These are phyloP conservation scores for Elsinoe fawcettii DNA, from an alignment of 2,329 filamentous ascomycete genomes.

Conservation along the genomic window DNA sequence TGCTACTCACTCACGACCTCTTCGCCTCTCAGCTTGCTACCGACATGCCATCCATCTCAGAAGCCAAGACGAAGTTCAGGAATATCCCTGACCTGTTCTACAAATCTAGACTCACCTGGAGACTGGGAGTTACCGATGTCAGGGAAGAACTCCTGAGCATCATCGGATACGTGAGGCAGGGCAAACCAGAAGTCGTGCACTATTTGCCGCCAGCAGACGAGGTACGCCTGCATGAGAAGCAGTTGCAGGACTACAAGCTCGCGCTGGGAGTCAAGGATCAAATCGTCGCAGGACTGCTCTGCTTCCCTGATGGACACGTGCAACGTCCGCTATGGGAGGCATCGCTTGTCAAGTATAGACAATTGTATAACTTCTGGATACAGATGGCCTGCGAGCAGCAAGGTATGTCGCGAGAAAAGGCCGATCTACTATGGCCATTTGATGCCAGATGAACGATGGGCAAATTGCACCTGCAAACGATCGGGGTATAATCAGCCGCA, in stretches of 20 bases:
- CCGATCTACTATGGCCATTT: background rate
- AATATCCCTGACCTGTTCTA: background rate
- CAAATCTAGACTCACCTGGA: background rate
- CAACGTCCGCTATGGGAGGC: background rate
- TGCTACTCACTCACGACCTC: background rate
- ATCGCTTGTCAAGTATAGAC: background rate
- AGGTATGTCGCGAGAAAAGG: background rate
- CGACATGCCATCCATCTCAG: background rate
- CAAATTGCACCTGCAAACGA: background rate
- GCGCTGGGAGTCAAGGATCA: background rate
- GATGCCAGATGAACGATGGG: background rate
- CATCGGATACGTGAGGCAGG: background rate
- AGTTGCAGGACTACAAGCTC: background rate
- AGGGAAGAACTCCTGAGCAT: background rate
- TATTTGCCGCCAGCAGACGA: background rate
- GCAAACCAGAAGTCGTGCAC: background rate
- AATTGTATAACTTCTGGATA: background rate
- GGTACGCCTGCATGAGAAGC: background rate
- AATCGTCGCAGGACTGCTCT: background rate
- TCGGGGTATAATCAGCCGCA: too few species aligned
- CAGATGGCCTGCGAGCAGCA: conserved; percentile 2
- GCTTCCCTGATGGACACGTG: background rate
- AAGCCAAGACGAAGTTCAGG: background rate
- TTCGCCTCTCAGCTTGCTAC: background rate
- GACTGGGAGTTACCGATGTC: background rate